Evolutionary conservation across 23 red algal genomes (phyloP), one percentile per base, ranked within the genome.

Genomic region (Gracilaria vermiculophylla): DNA sequence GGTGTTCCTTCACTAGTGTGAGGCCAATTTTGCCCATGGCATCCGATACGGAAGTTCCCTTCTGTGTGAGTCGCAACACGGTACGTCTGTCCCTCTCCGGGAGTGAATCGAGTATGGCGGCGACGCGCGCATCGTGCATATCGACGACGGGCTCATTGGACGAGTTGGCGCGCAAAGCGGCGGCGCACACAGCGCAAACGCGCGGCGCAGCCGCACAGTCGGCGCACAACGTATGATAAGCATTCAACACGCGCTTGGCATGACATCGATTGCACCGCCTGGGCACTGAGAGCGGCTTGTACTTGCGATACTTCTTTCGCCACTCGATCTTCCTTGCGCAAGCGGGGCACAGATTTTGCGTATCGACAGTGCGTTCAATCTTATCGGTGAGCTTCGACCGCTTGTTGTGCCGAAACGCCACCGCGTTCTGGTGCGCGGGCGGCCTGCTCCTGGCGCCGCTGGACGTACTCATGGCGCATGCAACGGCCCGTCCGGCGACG

Each of bases 281-380:
- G 2, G 82, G 82, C 60, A 31, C 65, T 9, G 31, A 17, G 6
- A 87, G 65, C 42, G 82, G 66, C 54, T 87, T 87, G 66, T 87
- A 87, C 54, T 87, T 87, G 65, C 82, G 82, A 58, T 74, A 87
- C 64, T 75, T 42, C 58, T 61, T 75, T 7, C 82, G 40, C 82
- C 82, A 87, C 52, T 87, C 65, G 65, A 75, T 73, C 69, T 87
- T 87, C 44, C 43, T 24, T 25, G 82, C 64, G 66, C 82, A 87
- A 50, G 41, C 29, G 54, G 27, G 12, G 69, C 82, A 87, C 47
- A 87, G 44, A 1, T 4, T 45, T 2, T 62, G 5, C 2, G 82
- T 87, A n/a, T 36, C 37, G 41, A 62, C 82, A 1, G 49, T 39
- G 17, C 34, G 49, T 7, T 45, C 23, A 12, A 87, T 87, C 25